Evolutionary conservation across 208 protist genomes (phyloP).

Genomic region (Trypanosomatidae sp.): DNA sequence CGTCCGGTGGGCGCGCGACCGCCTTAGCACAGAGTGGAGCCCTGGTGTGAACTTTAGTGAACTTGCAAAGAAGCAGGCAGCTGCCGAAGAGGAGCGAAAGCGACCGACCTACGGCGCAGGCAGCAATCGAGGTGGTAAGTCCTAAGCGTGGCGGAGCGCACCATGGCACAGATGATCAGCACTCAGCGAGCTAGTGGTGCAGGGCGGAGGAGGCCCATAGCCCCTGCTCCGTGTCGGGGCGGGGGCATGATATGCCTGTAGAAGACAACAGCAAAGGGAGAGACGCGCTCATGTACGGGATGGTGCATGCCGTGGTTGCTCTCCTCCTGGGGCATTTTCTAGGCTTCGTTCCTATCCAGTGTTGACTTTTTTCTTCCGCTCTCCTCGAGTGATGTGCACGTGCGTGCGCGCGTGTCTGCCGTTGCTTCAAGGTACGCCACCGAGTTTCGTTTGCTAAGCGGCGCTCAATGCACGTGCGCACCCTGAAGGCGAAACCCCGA

Average conservation of each 20-base stretch:
- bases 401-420: neutral
- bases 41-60: slow-evolving; percentile 56
- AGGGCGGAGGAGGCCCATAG: neutral
- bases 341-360: neutral
- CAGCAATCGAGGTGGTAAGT: slow-evolving; percentile 6
- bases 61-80: slow-evolving; percentile 37
- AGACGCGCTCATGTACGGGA: neutral
- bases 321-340: neutral
- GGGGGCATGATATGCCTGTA: neutral
- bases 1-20: slow-evolving; percentile 73
- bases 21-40: slow-evolving; percentile 62
- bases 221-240: neutral
- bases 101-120: slow-evolving; percentile 13
- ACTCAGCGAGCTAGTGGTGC: neutral
- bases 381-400: neutral
- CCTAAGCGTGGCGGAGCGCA: slow-evolving; percentile 1
- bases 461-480: neutral
- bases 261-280: neutral
- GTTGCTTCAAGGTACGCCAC: neutral
- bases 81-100: slow-evolving; percentile 26
- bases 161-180: neutral
- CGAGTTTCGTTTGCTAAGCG: neutral
- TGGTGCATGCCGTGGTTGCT: neutral
- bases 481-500: neutral
- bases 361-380: slow-evolving; percentile 7